phyloP scores from a whole-genome alignment of 768 basidiomycete species.

The Gymnopilus junonius region DNA sequence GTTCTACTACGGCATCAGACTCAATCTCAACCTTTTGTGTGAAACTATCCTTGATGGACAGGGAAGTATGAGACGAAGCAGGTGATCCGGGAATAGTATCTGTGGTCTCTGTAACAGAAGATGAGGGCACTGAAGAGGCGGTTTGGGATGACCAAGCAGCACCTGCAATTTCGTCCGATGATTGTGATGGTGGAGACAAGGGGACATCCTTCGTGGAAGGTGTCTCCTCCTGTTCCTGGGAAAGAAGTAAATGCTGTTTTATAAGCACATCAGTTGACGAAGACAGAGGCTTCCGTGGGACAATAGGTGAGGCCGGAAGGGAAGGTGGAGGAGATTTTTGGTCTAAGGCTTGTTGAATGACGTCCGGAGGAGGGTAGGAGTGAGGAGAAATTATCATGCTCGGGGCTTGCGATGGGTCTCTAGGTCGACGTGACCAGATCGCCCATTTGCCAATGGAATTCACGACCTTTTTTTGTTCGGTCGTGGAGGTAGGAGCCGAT shows the following conservation, averaged over 20 bases:
- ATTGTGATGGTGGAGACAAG: not conserved
- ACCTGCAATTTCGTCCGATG: constrained; percentile 8
- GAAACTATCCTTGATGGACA: constrained; percentile 38
- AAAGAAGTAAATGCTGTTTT: not conserved
- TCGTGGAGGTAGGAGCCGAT: constrained; percentile 11
- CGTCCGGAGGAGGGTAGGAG: constrained; percentile 63
- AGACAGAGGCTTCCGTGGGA: not conserved
- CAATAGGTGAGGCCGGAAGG: constrained; percentile 4
- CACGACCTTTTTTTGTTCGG: constrained; percentile 9
- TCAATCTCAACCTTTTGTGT: not conserved
- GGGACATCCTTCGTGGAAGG: not conserved
- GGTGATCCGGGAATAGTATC: constrained; percentile 61
- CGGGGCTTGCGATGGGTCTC: constrained; percentile 65
- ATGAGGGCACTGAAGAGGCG: constrained; percentile 19
- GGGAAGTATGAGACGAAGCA: constrained; percentile 60
- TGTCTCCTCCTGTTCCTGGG: not conserved
- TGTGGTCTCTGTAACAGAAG: constrained; percentile 20
- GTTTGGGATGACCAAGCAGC: constrained; percentile 26
- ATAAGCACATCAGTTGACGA: not conserved
- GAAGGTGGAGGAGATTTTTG: constrained; percentile 51
- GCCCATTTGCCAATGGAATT: constrained; percentile 46
- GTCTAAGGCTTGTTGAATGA: constrained; percentile 59
- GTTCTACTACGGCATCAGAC: not conserved
- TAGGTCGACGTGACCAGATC: constrained; percentile 76
- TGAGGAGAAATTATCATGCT: constrained; percentile 72